These are phyloP conservation scores for Ceratobasidium sp. DNA, from an alignment of 1,284 basidiomycete genomes.

Conservation along the genomic window DNA sequence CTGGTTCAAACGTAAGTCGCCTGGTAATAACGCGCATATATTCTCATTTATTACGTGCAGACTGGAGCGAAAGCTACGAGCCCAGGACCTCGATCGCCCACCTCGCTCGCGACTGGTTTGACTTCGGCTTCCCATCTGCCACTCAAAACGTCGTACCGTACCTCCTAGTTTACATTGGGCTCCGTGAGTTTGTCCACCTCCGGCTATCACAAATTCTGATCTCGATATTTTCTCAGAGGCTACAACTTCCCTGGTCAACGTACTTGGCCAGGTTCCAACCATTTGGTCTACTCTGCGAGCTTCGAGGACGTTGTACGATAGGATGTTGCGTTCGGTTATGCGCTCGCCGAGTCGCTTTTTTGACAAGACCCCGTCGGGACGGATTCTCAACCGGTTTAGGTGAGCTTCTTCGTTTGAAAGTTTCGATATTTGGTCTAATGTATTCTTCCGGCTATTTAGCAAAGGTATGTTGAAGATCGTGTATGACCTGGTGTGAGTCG, in stretches of 20 bases:
- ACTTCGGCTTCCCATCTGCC: conserved; percentile 23
- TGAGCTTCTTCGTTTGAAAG: not conserved
- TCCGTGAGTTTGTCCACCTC: conserved; percentile 4
- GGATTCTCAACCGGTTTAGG: conserved; percentile 26
- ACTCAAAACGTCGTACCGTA: conserved; percentile 42
- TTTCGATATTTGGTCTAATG: not conserved
- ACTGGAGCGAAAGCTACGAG: conserved; percentile 43
- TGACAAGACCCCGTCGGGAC: conserved; percentile 45
- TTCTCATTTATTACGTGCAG: not conserved
- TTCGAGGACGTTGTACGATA: conserved; percentile 24
- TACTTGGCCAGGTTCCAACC: conserved; percentile 16
- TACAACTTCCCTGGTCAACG: not conserved
- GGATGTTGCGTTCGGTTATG: conserved; percentile 42
- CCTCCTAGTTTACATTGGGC: conserved; percentile 22
- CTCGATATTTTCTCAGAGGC: not conserved
- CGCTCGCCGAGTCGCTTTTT: conserved; percentile 44
- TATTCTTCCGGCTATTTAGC: conserved; percentile 9
- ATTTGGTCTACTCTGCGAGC: conserved; percentile 35
- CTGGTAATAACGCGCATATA: not conserved
- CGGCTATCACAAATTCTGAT: not conserved
- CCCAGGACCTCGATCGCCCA: not conserved
- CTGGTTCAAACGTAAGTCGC: conserved; percentile 37
- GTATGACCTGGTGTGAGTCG: conserved; percentile 8
- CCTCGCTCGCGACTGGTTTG: not conserved
- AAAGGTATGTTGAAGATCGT: no score